These are phyloP conservation scores for Hermanozyma aechmeae DNA, from an alignment of 805 yeast genomes.

Conservation along the genomic window DNA sequence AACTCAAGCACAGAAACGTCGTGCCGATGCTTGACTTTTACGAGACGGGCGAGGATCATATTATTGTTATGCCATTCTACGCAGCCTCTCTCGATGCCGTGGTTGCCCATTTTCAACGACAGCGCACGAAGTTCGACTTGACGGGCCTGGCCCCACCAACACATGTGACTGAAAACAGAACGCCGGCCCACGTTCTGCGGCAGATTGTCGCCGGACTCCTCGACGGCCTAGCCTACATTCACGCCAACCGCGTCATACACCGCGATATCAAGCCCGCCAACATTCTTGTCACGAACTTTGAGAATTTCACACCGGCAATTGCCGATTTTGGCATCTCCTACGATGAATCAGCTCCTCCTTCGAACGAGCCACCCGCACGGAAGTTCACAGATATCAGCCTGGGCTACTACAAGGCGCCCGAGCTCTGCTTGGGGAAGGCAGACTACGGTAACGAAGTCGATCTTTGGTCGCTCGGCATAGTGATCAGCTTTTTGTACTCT, in stretches of 20 bases:
- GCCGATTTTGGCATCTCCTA: conserved; percentile 60
- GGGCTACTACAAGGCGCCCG: conserved; percentile 66
- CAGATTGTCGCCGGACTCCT: conserved; percentile 11
- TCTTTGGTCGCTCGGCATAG: conserved; percentile 64
- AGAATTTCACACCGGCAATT: conserved; percentile 29
- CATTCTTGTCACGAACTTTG: no score
- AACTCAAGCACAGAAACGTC: conserved; percentile 8
- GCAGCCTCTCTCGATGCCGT: conserved; percentile 16
- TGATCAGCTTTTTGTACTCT: conserved; percentile 44
- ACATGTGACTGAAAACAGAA: conserved; percentile 5
- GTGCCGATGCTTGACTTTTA: conserved; percentile 13
- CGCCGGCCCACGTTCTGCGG: conserved; percentile 7
- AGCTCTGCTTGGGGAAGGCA: conserved; percentile 51
- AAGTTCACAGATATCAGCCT: conserved; percentile 56
- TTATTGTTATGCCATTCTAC: conserved; percentile 24
- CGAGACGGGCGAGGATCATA: conserved; percentile 20
- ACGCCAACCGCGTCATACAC: conserved; percentile 24
- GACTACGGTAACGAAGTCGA: conserved; percentile 52
- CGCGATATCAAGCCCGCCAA: conserved; percentile 34
- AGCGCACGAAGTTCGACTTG: conserved; percentile 15
- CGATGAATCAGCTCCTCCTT: conserved; percentile 8
- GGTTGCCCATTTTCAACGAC: conserved; percentile 12
- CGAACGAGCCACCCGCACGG: conserved; percentile 31
- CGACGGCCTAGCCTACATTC: conserved; percentile 19
- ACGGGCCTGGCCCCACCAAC: conserved; percentile 11